Evolutionary conservation across 2,329 filamentous ascomycete species (phyloP), one percentile per base, ranked within the genome.

Genomic region (Mycosphaerella arachidis): DNA sequence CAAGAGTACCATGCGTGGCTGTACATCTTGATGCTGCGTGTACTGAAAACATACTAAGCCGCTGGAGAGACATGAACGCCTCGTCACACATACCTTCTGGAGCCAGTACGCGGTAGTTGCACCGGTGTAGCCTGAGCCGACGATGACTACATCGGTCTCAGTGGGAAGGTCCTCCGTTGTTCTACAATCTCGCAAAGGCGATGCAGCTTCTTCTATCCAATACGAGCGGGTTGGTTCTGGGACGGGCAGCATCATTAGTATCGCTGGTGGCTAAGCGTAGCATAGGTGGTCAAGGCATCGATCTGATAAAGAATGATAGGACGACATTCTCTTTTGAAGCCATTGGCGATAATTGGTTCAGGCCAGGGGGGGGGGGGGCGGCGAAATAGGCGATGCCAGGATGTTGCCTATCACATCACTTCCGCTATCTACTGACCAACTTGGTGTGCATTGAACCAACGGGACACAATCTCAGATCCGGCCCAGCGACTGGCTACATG

Each of bases 91-190:
- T 57, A 63, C 69, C 58, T 70, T 70, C 40, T 68, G 63, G 5
- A 73, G 58, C 66, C 69, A 72, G 48, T 71, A 71, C 12, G 71
- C 68, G 4, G 67, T 62, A 6, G 71, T 56, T 24, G 69, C 67
- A 8, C 76, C 72, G 35, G 71, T 68, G 55, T 81, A 81, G 12
- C 81, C 81, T n/a, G 80, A 80, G 18, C 81, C 81, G n/a, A 82
- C 69, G 43, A 83, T 79, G 7, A 72, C 70, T 12, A 81, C 76
- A 69, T 81, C 78, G 18, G 76, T 73, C 61, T 79, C 68, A 16
- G 54, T 27, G 2, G 72, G 72, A 2, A 73, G 60, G 1, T 64
- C 56, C 16, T 59, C 55, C 16, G 56, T 63, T 7, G 65, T 67
- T 27, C 56, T 55, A 40, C 60, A 64, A 29, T 67, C 52, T 18